A percentile compares a stretch with the other conserved stretches of the same genome.
phyloP scores from a whole-genome alignment of 768 basidiomycete species.

The Lepiota brunneoincarnata region DNA sequence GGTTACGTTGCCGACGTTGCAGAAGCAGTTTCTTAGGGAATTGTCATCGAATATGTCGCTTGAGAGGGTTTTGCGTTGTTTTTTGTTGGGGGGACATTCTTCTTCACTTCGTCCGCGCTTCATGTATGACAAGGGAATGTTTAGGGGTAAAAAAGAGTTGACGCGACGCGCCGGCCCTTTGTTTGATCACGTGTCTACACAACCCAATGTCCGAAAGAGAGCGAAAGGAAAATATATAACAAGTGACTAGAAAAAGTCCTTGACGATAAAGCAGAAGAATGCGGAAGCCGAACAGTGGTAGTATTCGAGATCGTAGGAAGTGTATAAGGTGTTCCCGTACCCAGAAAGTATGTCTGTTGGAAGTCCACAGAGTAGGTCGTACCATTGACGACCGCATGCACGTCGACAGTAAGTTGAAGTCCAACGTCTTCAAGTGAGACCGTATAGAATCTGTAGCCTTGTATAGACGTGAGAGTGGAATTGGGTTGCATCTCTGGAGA shows the following conservation, averaged over 20 bases:
- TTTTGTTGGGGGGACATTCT: background rate
- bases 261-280: background rate
- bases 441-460: slow-evolving; percentile 15
- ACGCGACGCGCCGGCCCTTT: background rate
- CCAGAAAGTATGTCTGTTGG: slow-evolving; percentile 16
- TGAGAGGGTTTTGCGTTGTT: slow-evolving; percentile 1
- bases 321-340: slow-evolving; percentile 11
- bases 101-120: slow-evolving; percentile 11
- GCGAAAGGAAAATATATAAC: background rate
- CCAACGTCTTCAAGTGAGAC: slow-evolving; percentile 8
- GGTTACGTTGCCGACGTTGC: slow-evolving; percentile 1
- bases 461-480: slow-evolving; percentile 8
- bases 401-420: slow-evolving; percentile 15
- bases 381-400: slow-evolving; percentile 12
- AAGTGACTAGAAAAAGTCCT: background rate
- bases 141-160: no score
- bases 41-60: slow-evolving; percentile 6
- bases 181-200: background rate
- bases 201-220: background rate
- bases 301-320: slow-evolving; percentile 8
- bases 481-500: slow-evolving; percentile 10
- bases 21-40: slow-evolving; percentile 8
- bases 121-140: background rate
- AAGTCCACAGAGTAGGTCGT: slow-evolving; percentile 13
- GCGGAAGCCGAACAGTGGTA: background rate